Base-by-base conservation (phyloP, 176 grass and related monocot genomes). In the Juncus inflexus region DNA sequence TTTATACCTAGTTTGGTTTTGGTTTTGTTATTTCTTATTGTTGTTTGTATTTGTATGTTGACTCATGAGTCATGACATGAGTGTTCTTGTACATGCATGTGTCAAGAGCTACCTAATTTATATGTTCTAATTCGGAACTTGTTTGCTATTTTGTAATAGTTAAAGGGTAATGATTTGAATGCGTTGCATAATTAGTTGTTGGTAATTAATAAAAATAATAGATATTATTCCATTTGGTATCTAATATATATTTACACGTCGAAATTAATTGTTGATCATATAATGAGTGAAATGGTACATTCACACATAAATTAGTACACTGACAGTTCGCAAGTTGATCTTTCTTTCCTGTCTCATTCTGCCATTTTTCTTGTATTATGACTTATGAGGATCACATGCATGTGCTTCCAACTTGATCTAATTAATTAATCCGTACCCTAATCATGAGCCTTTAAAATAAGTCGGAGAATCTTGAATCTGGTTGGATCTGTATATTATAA, bases 21-120 rank as follows among this genome's bases (percentile, higher is more conserved):
- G 19, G 6, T 47, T 5, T 47, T 57, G n/a, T 57, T 15, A 57
- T 57, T 12, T 57, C 4, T 5, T 57, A 57, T 59, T 70, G 13
- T 35, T 70, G 37, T 37, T 58, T 58, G 54, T 43, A 58, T 59
- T 42, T 71, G 67, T 59, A 59, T 57, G 65, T 71, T 19, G 15
- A 43, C 42, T 58, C 55, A 58, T 59, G 49, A 55, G 47, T 69
- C 8, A 55, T 28, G 19, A 28, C 19, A 28, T 28, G 43, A 9
- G 42, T 70, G 39, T 58, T 9, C 67, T 70, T 45, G 14, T 55
- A 70, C 52, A 40, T 58, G 57, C 67, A 71, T 42, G 52, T 69
- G 40, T 69, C 12, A 42, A 14, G 12, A 40, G 12, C 35, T 69
- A 6, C 35, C 12, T 69, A 69, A 69, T 69, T 38, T 56, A 12